A percentile compares a stretch with the other conserved stretches of the same genome.
phyloP scores from a whole-genome alignment of 2,329 filamentous ascomycete genomes.

The Fusarium xyrophilum region DNA sequence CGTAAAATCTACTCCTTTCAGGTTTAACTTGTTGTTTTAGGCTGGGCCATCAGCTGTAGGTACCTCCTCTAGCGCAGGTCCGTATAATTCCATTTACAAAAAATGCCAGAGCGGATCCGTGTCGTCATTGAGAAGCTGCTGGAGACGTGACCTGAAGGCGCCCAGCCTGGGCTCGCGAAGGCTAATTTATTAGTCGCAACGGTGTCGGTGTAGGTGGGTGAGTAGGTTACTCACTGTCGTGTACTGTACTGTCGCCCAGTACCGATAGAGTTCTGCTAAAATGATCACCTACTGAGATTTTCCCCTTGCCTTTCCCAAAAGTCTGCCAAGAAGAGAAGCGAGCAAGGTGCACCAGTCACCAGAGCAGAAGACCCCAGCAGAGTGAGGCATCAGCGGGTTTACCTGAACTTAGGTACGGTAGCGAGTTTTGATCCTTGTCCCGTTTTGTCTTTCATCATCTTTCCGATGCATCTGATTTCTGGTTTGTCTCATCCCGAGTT shows the following conservation, averaged over 20 bases:
- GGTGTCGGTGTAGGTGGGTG: slow-evolving; percentile 5
- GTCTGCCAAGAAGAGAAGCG: slow-evolving; percentile 16
- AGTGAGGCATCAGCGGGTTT: slow-evolving; percentile 7
- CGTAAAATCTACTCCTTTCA: background rate
- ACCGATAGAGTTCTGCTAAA: slow-evolving; percentile 2
- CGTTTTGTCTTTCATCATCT: background rate
- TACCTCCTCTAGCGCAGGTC: background rate
- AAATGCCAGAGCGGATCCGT: slow-evolving; percentile 25
- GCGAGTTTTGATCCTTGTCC: background rate
- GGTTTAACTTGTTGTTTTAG: background rate
- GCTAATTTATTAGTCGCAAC: slow-evolving; percentile 23
- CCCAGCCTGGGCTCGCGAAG: background rate
- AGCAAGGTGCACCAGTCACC: slow-evolving; percentile 17
- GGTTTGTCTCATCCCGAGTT: background rate
- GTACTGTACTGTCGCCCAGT: background rate
- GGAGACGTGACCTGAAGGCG: background rate
- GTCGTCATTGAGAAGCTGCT: slow-evolving; percentile 15
- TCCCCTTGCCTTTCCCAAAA: slow-evolving; percentile 7
- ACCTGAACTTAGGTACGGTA: slow-evolving; percentile 1
- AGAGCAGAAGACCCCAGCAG: slow-evolving; percentile 1
- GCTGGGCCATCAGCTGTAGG: background rate
- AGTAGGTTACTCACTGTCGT: background rate
- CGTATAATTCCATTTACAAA: slow-evolving; percentile 9
- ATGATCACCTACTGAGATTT: background rate
- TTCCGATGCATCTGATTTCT: slow-evolving; percentile 2